Conservation (phyloP, 345 rosid species). For the Camelina laxa region DNA sequence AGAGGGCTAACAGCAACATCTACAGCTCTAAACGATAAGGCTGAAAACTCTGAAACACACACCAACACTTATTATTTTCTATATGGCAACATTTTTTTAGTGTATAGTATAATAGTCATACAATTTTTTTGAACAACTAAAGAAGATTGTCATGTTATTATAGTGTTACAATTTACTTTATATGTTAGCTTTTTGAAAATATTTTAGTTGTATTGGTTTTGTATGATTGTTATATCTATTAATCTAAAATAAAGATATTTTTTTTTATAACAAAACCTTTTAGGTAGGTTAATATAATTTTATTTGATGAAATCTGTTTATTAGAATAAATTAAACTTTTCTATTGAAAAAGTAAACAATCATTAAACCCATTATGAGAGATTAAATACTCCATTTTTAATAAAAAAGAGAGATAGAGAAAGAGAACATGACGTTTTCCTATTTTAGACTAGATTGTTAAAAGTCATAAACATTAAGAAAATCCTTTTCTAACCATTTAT, state of each 20-base stretch:
- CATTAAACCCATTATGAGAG: background rate
- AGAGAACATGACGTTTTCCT: background rate
- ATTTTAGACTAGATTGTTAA: background rate
- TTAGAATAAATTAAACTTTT: background rate
- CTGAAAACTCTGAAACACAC: conserved; percentile 18
- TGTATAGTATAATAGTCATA: background rate
- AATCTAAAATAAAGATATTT: background rate
- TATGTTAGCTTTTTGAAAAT: background rate
- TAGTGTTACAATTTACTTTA: conserved; percentile 21
- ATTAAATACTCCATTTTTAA: background rate
- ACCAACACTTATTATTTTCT: background rate
- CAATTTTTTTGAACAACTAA: background rate
- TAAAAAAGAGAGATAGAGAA: background rate
- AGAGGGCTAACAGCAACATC: conserved; percentile 42
- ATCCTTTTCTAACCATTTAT: background rate
- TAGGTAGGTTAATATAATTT: background rate
- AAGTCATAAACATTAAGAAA: background rate
- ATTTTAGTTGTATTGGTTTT: background rate
- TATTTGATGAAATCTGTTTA: background rate
- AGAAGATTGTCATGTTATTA: conserved; percentile 15
- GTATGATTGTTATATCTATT: conserved; percentile 10
- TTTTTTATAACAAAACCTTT: background rate
- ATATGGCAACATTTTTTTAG: background rate
- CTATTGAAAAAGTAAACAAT: conserved; percentile 12
- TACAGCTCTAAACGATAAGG: conserved; percentile 53